Conservation (phyloP, 352 stramenopile species). For the Pythium brassicae region DNA sequence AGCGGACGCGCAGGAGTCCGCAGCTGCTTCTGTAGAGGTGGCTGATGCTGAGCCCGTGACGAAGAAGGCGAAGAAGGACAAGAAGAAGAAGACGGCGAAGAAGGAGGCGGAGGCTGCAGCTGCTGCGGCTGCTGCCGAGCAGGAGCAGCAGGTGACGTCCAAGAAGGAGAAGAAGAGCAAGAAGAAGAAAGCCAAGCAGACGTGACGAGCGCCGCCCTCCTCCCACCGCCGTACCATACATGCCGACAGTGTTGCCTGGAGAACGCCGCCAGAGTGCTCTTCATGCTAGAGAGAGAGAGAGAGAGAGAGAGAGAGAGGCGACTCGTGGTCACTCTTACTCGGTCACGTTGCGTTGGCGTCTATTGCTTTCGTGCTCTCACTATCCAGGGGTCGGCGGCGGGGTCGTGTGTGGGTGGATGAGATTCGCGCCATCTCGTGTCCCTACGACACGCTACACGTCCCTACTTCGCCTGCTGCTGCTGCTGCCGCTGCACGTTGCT, state of each 20-base stretch:
- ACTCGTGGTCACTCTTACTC: too few relatives aligned
- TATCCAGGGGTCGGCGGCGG: neutral
- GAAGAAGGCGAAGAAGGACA: conserved; percentile 18
- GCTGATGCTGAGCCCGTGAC: conserved; percentile 1
- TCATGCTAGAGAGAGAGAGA: neutral
- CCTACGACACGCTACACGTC: neutral
- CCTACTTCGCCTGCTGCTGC: neutral
- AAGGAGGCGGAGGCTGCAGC: conserved; percentile 14
- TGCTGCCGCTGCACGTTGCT: conserved; percentile 20
- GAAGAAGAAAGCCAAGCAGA: conserved; percentile 35
- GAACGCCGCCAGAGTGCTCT: neutral
- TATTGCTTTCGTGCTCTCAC: neutral
- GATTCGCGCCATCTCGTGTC: too few relatives aligned
- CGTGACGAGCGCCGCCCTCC: neutral
- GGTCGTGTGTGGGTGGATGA: too few relatives aligned
- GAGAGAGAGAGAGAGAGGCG: neutral
- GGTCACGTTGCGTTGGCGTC: neutral
- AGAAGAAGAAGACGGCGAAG: conserved; percentile 32
- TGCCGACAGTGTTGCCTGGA: too few relatives aligned
- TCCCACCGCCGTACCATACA: too few relatives aligned
- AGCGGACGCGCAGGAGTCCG: conserved; percentile 14
- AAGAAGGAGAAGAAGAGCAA: conserved; percentile 27
- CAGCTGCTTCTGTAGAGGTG: conserved; percentile 16
- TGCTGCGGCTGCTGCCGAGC: neutral
- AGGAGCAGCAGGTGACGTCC: conserved; percentile 6